Base-by-base conservation (phyloP, 2,329 filamentous ascomycete species). In the Kalmusia sp. region DNA sequence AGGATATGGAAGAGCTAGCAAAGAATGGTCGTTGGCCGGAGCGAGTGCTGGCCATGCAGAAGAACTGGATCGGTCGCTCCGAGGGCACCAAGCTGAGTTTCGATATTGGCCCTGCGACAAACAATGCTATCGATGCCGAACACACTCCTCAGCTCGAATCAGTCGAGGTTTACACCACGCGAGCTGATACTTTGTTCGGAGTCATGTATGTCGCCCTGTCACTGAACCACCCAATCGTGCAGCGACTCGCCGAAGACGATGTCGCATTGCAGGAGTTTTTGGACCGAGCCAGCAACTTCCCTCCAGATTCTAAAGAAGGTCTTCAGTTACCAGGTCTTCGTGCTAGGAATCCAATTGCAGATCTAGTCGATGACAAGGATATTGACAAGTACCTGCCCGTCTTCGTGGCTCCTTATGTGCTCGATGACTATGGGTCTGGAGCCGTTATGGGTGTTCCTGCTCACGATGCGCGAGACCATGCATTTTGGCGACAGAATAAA, bases 391-490 rank as follows among this genome's bases (percentile, higher is more conserved):
- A 82, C 6, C 63, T 96, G 4, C 91, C 92, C 1, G 81, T 96
- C 4, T 96, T 89, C 65, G 89, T 91, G 19, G 91, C 92, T 8
- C 88, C 91, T 0, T 96, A 96, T 68, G 92, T 96, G 9, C 79
- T 96, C 4, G 89, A 88, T 22, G 90, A 92, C 67, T 95, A 96
- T 62, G 91, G 92, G 14, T 89, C 92, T 61, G 92, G 92, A 1
- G 92, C 92, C 8, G 89, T 96, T 2, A 96, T 96, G 92, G 92
- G 92, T 37, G 92, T 96, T 6, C 92, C 92, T 0, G 92, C 87
- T 2, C 92, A 96, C 67, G 92, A 96, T 72, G 69, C 81, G 4
- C 84, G 91, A 47, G 92, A 96, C 63, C 81, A 90, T 72, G 83
- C 84, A 1, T 96, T 96, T 70, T 96, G 91, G 89, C 86, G 82